A percentile compares a stretch with the other conserved stretches of the same genome.
Conservation (phyloP, 306 rosid species). For the Lathyrus sativus region DNA sequence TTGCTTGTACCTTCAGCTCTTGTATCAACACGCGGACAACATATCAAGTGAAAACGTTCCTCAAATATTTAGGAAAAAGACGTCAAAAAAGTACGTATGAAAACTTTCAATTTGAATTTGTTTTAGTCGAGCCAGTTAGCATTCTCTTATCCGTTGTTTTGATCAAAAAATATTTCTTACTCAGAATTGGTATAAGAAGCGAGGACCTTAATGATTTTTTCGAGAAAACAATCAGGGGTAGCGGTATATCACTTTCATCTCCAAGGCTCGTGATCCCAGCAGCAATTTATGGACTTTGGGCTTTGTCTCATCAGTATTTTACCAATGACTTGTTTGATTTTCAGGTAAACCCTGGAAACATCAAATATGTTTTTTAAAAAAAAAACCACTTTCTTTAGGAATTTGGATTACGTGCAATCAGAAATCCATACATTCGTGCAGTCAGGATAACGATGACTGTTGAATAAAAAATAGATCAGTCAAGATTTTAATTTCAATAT, state of each 20-base stretch:
- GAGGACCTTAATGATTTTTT: slow-evolving; percentile 73
- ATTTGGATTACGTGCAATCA: background rate
- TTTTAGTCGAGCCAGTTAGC: slow-evolving; percentile 19
- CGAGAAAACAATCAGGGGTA: slow-evolving; percentile 74
- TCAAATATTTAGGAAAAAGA: slow-evolving; percentile 71
- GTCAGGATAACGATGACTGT: background rate
- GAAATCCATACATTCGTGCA: background rate
- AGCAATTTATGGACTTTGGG: slow-evolving; percentile 76
- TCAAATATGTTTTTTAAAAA: background rate
- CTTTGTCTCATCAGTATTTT: slow-evolving; percentile 64
- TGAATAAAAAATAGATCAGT: background rate
- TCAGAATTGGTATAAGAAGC: slow-evolving; percentile 92
- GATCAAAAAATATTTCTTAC: slow-evolving; percentile 29
- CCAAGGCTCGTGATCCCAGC: slow-evolving; percentile 95
- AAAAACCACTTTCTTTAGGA: background rate
- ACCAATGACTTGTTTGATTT: slow-evolving; percentile 71
- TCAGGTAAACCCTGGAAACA: slow-evolving; percentile 59
- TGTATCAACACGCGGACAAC: slow-evolving; percentile 74
- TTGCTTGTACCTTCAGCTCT: slow-evolving; percentile 89
- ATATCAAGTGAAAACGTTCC: slow-evolving; percentile 77
- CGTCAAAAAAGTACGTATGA: slow-evolving; percentile 64
- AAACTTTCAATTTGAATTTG: slow-evolving; percentile 31
- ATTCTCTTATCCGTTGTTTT: slow-evolving; percentile 32
- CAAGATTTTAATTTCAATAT: background rate
- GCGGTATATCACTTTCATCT: slow-evolving; percentile 79